Conservation (phyloP, 1,284 basidiomycete species). For the Trichosporon inkin region DNA sequence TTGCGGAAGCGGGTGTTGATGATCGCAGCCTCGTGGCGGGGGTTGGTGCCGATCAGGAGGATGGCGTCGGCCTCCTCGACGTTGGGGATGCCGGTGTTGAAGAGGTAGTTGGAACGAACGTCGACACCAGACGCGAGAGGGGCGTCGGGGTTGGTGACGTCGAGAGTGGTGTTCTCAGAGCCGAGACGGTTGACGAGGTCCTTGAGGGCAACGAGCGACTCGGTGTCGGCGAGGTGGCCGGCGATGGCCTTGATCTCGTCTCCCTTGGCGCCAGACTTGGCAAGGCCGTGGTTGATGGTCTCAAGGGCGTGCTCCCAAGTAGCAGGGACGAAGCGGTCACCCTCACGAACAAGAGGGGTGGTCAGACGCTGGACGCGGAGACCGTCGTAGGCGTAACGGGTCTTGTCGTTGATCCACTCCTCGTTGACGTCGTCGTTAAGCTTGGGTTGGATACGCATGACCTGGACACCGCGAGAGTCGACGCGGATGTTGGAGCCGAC, state of each 20-base stretch:
- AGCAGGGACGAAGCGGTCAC: slow-evolving; percentile 85
- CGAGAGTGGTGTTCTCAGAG: slow-evolving; percentile 87
- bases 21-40: slow-evolving; percentile 94
- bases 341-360: slow-evolving; percentile 82
- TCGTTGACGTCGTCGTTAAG: slow-evolving; percentile 99
- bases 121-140: slow-evolving; percentile 78
- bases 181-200: slow-evolving; percentile 87
- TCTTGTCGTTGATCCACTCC: slow-evolving; percentile 99
- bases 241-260: slow-evolving; percentile 95
- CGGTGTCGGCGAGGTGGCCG: slow-evolving; percentile 88
- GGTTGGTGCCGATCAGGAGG: slow-evolving; percentile 93
- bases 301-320: slow-evolving; percentile 89
- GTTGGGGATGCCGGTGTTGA: slow-evolving; percentile 91
- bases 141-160: slow-evolving; percentile 65
- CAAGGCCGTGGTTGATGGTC: slow-evolving; percentile 74
- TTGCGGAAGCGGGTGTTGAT: slow-evolving; percentile 96
- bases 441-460: slow-evolving; percentile 95
- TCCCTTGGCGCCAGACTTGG: slow-evolving; percentile 75
- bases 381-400: slow-evolving; percentile 93
- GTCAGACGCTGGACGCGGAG: slow-evolving; percentile 94
- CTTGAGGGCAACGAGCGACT: slow-evolving; percentile 88
- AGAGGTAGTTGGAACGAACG: slow-evolving; percentile 92
- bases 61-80: slow-evolving; percentile 90
- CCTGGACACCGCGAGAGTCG: slow-evolving; percentile 90
- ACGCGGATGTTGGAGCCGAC: slow-evolving; percentile 95